These are phyloP conservation scores for Cyclotella atomus DNA, from an alignment of 108 stramenopile genomes.

Conservation along the genomic window DNA sequence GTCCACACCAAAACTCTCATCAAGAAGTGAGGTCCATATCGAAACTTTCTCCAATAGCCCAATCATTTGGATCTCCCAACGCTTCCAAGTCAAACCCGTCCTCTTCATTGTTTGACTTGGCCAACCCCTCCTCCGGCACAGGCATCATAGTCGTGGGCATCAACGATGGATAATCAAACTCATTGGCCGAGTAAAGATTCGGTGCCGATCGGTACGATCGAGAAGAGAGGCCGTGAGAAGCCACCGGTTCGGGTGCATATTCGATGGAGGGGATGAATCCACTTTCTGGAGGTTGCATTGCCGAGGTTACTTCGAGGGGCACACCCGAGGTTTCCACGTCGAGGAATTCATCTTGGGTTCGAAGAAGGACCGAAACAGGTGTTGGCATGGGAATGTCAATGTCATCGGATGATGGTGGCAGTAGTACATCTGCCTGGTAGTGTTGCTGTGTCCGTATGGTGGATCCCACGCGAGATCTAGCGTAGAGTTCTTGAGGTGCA, in stretches of 20 bases:
- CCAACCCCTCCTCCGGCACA: slow-evolving; percentile 21
- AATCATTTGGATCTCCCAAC: slow-evolving; percentile 37
- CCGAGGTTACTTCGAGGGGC: slow-evolving; percentile 8
- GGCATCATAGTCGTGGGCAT: slow-evolving; percentile 27
- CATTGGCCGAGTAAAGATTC: slow-evolving; percentile 6
- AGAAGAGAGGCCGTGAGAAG: neutral
- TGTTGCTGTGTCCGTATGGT: neutral
- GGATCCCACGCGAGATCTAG: neutral
- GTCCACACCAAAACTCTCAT: no score
- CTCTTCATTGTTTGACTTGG: slow-evolving; percentile 13
- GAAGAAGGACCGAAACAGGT: slow-evolving; percentile 49
- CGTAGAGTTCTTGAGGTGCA: neutral
- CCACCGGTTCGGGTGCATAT: slow-evolving; percentile 4
- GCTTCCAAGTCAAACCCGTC: slow-evolving; percentile 31
- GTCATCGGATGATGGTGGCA: slow-evolving; percentile 24
- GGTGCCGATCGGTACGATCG: slow-evolving; percentile 40
- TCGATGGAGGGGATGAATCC: slow-evolving; percentile 3
- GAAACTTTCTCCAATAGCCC: slow-evolving; percentile 48
- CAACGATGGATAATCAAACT: slow-evolving; percentile 11
- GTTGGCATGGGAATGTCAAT: slow-evolving; percentile 60
- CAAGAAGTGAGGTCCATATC: no score
- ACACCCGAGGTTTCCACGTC: slow-evolving; percentile 8
- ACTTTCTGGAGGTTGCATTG: slow-evolving; percentile 2
- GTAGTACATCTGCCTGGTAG: neutral
- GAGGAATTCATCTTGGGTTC: slow-evolving; percentile 47